Percentiles rank a stretch among this genome's conserved stretches.
phyloP scores from a whole-genome alignment of 345 rosid species.

The Salix exigua region DNA sequence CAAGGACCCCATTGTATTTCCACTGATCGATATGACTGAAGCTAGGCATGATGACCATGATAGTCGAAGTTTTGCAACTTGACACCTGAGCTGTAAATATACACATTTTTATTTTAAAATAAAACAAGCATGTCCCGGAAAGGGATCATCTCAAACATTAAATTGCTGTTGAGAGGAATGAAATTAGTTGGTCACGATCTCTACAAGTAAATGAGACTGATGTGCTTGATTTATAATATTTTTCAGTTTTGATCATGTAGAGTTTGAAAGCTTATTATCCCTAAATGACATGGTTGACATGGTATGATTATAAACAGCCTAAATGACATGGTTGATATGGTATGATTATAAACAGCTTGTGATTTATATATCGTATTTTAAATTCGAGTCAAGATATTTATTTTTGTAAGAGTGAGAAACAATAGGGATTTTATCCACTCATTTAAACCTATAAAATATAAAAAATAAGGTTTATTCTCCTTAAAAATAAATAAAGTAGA shows the following conservation, averaged over 20 bases:
- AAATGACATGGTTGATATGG: no score
- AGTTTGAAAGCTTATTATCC: no score
- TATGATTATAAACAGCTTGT: no score
- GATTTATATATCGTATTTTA: no score
- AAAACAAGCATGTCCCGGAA: background rate
- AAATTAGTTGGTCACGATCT: background rate
- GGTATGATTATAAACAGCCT: no score
- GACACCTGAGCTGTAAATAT: background rate
- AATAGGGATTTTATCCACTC: no score
- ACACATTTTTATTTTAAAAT: background rate
- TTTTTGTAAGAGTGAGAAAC: accelerated
- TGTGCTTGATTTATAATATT: background rate
- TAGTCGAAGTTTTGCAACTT: slow-evolving; percentile 5
- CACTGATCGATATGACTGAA: background rate
- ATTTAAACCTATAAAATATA: no score
- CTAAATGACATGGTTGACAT: no score
- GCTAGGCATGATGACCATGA: slow-evolving; percentile 2
- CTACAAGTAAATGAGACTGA: background rate
- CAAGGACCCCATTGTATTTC: slow-evolving; percentile 16
- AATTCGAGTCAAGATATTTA: accelerated
- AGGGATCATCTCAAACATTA: slow-evolving; percentile 3
- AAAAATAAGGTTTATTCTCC: no score
- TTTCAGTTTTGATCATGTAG: background rate
- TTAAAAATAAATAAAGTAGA: background rate
- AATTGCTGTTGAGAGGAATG: background rate